phyloP scores from a whole-genome alignment of 148 eudicot species.

The Chenopodium quinoa region DNA sequence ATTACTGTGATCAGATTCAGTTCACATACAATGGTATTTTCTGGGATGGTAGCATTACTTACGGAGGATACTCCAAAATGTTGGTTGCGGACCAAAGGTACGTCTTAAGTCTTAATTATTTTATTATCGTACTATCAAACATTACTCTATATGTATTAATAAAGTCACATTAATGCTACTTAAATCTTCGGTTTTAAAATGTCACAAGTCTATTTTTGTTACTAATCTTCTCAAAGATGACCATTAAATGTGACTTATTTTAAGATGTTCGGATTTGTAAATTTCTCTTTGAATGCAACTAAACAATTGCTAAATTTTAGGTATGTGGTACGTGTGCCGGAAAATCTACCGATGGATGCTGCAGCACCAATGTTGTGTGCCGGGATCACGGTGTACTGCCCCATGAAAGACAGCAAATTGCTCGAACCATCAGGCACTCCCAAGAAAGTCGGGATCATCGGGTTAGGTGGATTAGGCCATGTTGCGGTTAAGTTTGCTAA shows the following conservation, averaged over 20 bases:
- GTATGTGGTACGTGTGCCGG: conserved; percentile 74
- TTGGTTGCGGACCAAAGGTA: conserved; percentile 89
- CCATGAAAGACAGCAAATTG: conserved; percentile 67
- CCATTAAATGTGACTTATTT: too few species aligned
- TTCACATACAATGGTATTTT: conserved; percentile 78
- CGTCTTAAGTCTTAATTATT: too few species aligned
- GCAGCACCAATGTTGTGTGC: conserved; percentile 92
- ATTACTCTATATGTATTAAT: too few species aligned
- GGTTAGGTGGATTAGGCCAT: conserved; percentile 87
- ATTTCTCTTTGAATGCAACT: background rate
- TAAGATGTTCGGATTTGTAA: too few species aligned
- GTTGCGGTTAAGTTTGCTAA: conserved; percentile 83
- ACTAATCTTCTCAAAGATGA: too few species aligned
- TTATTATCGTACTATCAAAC: too few species aligned
- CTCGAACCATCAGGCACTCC: conserved; percentile 35
- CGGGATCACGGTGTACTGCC: conserved; percentile 71
- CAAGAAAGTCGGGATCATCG: conserved; percentile 70
- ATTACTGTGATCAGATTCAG: conserved; percentile 77
- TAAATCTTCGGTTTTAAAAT: too few species aligned
- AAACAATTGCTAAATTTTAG: conserved; percentile 20
- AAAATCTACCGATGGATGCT: conserved; percentile 64
- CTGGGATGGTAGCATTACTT: conserved; percentile 94
- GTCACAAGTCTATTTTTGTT: too few species aligned
- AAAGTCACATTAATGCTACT: too few species aligned
- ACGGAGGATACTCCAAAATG: conserved; percentile 92